Base-by-base conservation (phyloP, 1,284 basidiomycete species). In the Neolentinus lepideus region DNA sequence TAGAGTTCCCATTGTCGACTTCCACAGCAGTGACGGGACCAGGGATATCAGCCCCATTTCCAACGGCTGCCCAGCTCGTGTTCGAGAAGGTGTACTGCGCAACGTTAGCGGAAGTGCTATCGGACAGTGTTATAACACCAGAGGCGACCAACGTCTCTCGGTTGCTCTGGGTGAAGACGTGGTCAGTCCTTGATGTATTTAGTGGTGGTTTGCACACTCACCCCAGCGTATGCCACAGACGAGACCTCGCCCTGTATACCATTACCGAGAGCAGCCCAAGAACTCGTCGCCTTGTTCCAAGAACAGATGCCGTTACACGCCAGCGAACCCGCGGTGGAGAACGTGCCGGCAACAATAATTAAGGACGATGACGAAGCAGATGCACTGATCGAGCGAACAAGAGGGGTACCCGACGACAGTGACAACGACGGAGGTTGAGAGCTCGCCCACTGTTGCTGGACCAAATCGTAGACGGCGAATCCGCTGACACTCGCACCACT, bases 11-110 rank as follows among this genome's bases (percentile, higher is more conserved):
- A 61, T 88, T 78, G 69, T 98, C 91, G 54, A 95, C 86, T 55
- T 88, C 88, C 53, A 98, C 69, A 12, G 96, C 93, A 8, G 92
- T 90, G 0, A 94, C 91, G 1, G 94, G 92, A 1, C 96, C 96
- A 47, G 94, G 92, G 14, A 97, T 76, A 52, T 83, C 77, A 12
- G 71, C 71, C 11, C 78, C 71, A 45, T 73, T 69, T 10, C 92
- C 94, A 22, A 98, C 71, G 4, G 82, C 67, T n/a, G 75, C 73
- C 92, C 95, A 97, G 0, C 83, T 84, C 2, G 71, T 66, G 61
- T 89, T 89, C 53, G 77, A 64, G 64, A 93, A 86, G 60, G 76
- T 77, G 69, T 83, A 96, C 57, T 78, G 75, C 1, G 83, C 88
- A 48, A 94, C 84, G 63, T 88, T 88, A 24, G 88, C 80, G 10